Evolutionary conservation across 2,329 filamentous ascomycete species (phyloP), one percentile per base, ranked within the genome.

Genomic region (Podosphaera xanthii): DNA sequence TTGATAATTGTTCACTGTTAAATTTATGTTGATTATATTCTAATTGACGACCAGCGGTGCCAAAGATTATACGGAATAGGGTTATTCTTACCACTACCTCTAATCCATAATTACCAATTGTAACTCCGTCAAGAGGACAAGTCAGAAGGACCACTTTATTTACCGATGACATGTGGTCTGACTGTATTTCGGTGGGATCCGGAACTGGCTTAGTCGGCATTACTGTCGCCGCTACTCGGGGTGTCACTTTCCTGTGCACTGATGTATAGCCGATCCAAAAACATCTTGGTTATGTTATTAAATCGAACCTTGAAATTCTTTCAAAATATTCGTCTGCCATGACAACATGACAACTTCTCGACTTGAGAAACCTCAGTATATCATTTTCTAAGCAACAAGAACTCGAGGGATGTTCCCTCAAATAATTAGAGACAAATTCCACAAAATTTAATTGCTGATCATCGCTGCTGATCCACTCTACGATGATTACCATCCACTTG

Each of bases 131-230:
- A 22, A 22, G 22, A 22, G 22, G 22, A 22, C 22, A 22, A 22
- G 22, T 22, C 22, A 22, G 22, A 22, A 22, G 22, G 1, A 22
- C 22, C 22, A 22, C 22, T 22, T 22, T 22, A 22, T 22, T 22
- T 22, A 1, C 22, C 22, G 22, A 22, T 22, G 22, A 22, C 22
- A 22, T 22, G 22, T 22, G 22, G 22, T 22, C 22, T 22, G 22
- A 22, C 22, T 44, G 9, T 40, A 40, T 9, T 58, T 33, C 35
- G 56, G 3, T 59, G 35, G 58, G 58, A 36, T 83, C 91, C 0
- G 91, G 92, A 0, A 97, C 91, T 0, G 91, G 91, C 0, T 77
- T 98, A n/a, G 79, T 95, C 8, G 92, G 92, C 0, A 74, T 97
- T 50, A 85, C 90, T 1, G 87, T 89, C 33, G 87, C 89, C 6